These are phyloP conservation scores for Litchi chinensis DNA, from an alignment of 345 rosid genomes.

Conservation along the genomic window DNA sequence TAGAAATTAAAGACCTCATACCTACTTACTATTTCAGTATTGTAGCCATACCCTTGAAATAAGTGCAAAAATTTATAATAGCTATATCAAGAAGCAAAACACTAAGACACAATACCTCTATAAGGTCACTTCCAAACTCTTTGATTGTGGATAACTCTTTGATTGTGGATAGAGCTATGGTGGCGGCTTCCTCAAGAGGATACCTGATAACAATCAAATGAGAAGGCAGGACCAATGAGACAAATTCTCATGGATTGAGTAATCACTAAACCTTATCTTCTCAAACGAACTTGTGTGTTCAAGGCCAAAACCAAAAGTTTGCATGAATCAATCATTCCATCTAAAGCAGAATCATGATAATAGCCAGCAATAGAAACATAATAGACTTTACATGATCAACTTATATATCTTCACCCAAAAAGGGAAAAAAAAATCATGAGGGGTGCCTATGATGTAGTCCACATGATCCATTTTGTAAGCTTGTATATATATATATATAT, in stretches of 20 bases:
- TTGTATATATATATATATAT: too few species aligned
- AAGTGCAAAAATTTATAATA: too few species aligned
- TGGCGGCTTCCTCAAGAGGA: slow-evolving; percentile 85
- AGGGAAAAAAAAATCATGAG: not conserved
- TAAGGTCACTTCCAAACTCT: slow-evolving; percentile 62
- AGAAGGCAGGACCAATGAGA: not conserved
- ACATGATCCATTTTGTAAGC: too few species aligned
- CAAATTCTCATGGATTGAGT: not conserved
- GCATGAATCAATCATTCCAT: not conserved
- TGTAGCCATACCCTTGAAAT: too few species aligned
- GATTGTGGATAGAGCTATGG: slow-evolving; percentile 63
- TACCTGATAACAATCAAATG: slow-evolving; percentile 43
- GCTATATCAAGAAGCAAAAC: not conserved
- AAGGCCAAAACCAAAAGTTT: not conserved
- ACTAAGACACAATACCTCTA: slow-evolving; percentile 60
- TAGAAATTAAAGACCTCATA: too few species aligned
- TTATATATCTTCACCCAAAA: not conserved
- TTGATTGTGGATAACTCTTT: slow-evolving; percentile 75
- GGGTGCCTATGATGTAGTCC: not conserved
- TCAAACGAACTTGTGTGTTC: too few species aligned
- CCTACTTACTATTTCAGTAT: too few species aligned
- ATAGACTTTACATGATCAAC: not conserved
- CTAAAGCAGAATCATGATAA: too few species aligned
- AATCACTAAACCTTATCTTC: too few species aligned
- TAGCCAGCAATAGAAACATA: not conserved